These are phyloP conservation scores for Tolypocladium inflatum DNA, from an alignment of 2,329 filamentous ascomycete species.

Conservation along the genomic window DNA sequence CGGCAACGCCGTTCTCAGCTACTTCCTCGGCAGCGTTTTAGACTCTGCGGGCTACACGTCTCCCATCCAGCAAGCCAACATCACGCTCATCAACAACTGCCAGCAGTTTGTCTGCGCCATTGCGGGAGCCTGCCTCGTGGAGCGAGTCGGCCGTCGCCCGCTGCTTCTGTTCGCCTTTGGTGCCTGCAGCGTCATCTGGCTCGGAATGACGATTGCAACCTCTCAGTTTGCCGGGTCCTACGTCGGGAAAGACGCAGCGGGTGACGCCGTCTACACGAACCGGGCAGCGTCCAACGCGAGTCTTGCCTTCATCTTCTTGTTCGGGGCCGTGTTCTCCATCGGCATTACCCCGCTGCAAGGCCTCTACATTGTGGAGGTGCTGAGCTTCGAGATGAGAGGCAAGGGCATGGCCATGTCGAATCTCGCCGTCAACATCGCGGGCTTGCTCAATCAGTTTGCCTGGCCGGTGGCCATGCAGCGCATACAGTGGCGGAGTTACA, in stretches of 20 bases:
- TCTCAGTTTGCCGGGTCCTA: not conserved
- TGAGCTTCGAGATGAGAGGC: not conserved
- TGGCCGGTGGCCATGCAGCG: not conserved
- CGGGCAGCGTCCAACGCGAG: not conserved
- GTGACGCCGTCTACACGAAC: not conserved
- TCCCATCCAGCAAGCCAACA: not conserved
- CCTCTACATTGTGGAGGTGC: not conserved
- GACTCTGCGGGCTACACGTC: not conserved
- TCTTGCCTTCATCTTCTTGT: not conserved
- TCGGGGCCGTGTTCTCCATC: not conserved
- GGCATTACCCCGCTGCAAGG: not conserved
- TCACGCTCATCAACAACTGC: not conserved
- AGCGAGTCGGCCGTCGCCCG: not conserved
- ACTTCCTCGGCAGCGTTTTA: not conserved
- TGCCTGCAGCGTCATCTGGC: not conserved
- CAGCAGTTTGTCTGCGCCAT: not conserved
- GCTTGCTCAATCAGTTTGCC: not conserved
- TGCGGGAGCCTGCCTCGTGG: not conserved
- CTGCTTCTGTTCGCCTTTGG: not conserved
- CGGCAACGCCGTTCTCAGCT: not conserved
- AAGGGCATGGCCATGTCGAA: not conserved
- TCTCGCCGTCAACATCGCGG: not conserved
- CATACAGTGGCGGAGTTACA: not conserved
- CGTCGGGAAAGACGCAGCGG: not conserved
- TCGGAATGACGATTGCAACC: not conserved